Percentiles rank a stretch among this genome's conserved stretches.
phyloP scores from a whole-genome alignment of 345 rosid genomes.

The Gossypium stocksii region DNA sequence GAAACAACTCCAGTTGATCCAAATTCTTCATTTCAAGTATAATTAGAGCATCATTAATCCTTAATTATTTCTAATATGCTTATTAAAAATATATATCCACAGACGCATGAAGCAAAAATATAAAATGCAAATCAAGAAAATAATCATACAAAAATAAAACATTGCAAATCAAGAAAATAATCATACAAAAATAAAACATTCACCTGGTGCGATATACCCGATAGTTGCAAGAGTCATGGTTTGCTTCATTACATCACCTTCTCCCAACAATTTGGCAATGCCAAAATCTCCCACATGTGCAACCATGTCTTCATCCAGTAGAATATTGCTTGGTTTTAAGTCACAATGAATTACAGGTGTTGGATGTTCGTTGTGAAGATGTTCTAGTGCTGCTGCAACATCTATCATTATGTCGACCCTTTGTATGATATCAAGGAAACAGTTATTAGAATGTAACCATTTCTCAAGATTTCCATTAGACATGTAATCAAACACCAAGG shows the following conservation, averaged over 20 bases:
- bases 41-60: no score
- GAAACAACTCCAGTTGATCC: no score
- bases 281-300: not conserved
- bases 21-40: no score
- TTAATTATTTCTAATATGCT: no score
- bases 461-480: not conserved
- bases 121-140: no score
- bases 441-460: not conserved
- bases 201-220: not conserved
- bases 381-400: not conserved
- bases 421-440: not conserved
- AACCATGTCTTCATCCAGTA: not conserved
- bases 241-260: not conserved
- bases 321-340: not conserved
- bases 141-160: no score
- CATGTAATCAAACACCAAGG: not conserved
- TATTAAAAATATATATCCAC: no score
- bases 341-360: not conserved
- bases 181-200: no score
- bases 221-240: not conserved
- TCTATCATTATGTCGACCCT: not conserved
- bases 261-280: not conserved
- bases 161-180: no score
- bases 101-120: no score
- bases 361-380: not conserved